A percentile compares a stretch with the other conserved stretches of the same genome.
phyloP scores from a whole-genome alignment of 371 early-diverging fungal species.

The Umbelopsis sp. region DNA sequence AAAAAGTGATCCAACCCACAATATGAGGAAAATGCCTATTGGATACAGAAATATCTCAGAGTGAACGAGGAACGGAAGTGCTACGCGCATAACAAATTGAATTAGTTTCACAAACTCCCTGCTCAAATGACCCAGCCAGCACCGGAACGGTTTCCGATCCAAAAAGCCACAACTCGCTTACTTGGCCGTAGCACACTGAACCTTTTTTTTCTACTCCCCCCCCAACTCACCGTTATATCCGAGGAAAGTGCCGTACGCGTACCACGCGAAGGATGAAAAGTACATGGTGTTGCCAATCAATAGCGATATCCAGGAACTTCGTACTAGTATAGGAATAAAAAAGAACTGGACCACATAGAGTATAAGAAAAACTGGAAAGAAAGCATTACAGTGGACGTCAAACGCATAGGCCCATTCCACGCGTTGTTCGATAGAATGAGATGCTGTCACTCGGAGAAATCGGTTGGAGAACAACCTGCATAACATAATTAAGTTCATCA shows the following conservation, averaged over 20 bases:
- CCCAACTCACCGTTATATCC: slow-evolving; percentile 77
- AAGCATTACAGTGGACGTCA: slow-evolving; percentile 94
- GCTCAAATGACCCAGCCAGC: slow-evolving; percentile 73
- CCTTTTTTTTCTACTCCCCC: background rate
- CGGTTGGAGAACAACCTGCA: slow-evolving; percentile 76
- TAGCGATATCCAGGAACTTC: slow-evolving; percentile 73
- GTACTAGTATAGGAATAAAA: slow-evolving; percentile 76
- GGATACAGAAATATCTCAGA: slow-evolving; percentile 88
- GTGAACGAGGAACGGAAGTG: slow-evolving; percentile 88
- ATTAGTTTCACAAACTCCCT: slow-evolving; percentile 19
- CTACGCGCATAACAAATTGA: slow-evolving; percentile 41
- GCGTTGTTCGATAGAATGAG: slow-evolving; percentile 81
- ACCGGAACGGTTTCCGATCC: slow-evolving; percentile 79
- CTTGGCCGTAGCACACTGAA: background rate
- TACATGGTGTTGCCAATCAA: slow-evolving; percentile 88
- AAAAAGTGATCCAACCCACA: slow-evolving; percentile 79
- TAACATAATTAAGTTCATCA: slow-evolving; percentile 18
- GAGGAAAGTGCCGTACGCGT: slow-evolving; percentile 84
- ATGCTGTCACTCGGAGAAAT: slow-evolving; percentile 73
- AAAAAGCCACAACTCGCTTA: slow-evolving; percentile 12
- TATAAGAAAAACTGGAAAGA: slow-evolving; percentile 81
- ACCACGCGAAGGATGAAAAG: slow-evolving; percentile 72
- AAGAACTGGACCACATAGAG: slow-evolving; percentile 90
- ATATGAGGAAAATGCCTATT: slow-evolving; percentile 65
- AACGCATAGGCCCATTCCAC: slow-evolving; percentile 95